Evolutionary conservation across 2,329 filamentous ascomycete genomes (phyloP), one percentile per base, ranked within the genome.

Genomic region (Ambrosiella beaveri): DNA sequence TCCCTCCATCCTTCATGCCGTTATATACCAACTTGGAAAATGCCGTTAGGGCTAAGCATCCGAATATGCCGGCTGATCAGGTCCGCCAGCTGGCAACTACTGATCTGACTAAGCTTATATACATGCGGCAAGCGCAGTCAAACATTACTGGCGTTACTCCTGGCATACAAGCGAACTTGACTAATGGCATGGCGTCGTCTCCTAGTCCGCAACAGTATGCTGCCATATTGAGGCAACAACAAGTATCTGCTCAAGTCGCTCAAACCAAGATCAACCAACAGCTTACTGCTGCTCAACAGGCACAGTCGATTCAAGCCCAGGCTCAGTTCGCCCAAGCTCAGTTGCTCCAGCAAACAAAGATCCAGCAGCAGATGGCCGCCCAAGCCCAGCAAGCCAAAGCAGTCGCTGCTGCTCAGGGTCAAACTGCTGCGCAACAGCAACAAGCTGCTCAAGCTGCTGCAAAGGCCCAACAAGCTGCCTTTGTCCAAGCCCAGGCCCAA

Each of bases 131-230:
- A 57, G 64, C 66, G 1, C 73, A 78, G 61, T 73, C 72, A 27
- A 76, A 76, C 1, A 79, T 80, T 74, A 77, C 74, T 62, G 74
- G 76, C 36, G 77, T 77, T 1, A 75, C 76, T 1, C 77, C 77
- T 8, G 73, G 68, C 12, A 69, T 71, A 3, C 71, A 71, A 7
- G 74, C 77, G 62, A 71, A 72, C 1, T 71, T 77, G 57, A 70
- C 74, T 13, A 77, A 74, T 55, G 72, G 74, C 15, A 71, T 77
- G 54, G 68, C 72, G 1, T 70, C 71, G 15, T 75, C 74, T 0
- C 71, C 72, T 1, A 78, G 75, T 59, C 78, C 78, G 36, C 77
- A 81, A 45, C 78, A 81, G 61, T 81, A 81, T 64, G 78, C 78
- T 1, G 77, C 79, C 58, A 68, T 81, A 39, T 71, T 81, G 7